Evolutionary conservation across 768 basidiomycete species (phyloP).

Genomic region (Leccinum subgranulosum): DNA sequence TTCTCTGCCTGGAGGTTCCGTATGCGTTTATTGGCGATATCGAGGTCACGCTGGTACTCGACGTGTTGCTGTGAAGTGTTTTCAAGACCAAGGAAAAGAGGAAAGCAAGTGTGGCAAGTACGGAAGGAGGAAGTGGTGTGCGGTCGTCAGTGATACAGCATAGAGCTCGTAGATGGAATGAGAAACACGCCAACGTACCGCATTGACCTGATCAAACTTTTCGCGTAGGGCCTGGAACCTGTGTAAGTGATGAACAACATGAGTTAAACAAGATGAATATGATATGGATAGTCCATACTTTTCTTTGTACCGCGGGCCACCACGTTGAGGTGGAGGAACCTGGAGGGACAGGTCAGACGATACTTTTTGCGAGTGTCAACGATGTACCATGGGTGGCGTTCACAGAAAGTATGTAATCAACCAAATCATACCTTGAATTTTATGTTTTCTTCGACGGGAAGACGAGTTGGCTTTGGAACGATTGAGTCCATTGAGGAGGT

Average conservation of each 20-base stretch:
- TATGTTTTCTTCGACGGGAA: slow-evolving; percentile 18
- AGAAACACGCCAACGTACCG: slow-evolving; percentile 19
- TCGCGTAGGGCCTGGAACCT: slow-evolving; percentile 32
- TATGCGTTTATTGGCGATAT: slow-evolving; percentile 25
- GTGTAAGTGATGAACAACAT: neutral
- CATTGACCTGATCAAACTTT: slow-evolving; percentile 32
- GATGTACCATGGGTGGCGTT: neutral
- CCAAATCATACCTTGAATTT: slow-evolving; percentile 24
- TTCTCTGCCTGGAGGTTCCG: slow-evolving; percentile 32
- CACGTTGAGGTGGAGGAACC: slow-evolving; percentile 17
- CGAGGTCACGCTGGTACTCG: slow-evolving; percentile 26
- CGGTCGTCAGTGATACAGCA: neutral
- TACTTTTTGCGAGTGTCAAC: neutral
- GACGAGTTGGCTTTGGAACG: slow-evolving; percentile 12
- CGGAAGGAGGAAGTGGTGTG: neutral
- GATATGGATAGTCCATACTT: slow-evolving; percentile 18
- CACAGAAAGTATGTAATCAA: neutral
- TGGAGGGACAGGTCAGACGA: neutral
- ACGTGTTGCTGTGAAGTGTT: slow-evolving; percentile 18
- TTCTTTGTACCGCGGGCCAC: slow-evolving; percentile 30
- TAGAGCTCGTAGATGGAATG: neutral
- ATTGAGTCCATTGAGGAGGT: slow-evolving; percentile 22
- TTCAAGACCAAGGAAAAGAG: neutral
- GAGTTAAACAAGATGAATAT: neutral
- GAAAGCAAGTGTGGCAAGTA: neutral